A percentile compares a stretch with the other conserved stretches of the same genome.
phyloP scores from a whole-genome alignment of 768 basidiomycete genomes.

The Agaricus blazei region DNA sequence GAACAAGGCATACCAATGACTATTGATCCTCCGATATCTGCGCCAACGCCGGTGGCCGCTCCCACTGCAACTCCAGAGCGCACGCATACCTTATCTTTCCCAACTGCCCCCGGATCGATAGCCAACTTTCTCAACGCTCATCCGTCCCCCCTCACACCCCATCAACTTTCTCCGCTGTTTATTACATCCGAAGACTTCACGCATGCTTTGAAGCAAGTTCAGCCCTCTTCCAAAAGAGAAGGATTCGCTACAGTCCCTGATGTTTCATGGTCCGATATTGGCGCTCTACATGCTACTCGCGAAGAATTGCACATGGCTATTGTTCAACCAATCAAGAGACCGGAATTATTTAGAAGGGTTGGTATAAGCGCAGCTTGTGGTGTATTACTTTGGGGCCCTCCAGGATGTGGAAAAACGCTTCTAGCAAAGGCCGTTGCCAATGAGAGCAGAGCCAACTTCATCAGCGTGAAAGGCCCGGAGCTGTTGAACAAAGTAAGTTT shows the following conservation, averaged over 20 bases:
- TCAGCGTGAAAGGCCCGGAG: conserved; percentile 97
- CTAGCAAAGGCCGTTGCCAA: conserved; percentile 98
- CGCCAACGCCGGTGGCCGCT: background rate
- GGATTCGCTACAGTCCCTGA: conserved; percentile 97
- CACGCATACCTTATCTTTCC: conserved; percentile 18
- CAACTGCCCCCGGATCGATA: conserved; percentile 53
- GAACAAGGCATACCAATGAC: conserved; percentile 38
- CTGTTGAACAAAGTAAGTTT: conserved; percentile 82
- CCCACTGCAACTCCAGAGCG: conserved; percentile 9
- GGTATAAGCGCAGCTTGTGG: conserved; percentile 92
- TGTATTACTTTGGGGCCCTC: conserved; percentile 97
- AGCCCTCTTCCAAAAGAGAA: conserved; percentile 96
- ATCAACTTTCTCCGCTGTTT: conserved; percentile 75
- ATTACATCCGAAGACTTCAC: conserved; percentile 81
- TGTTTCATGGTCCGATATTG: conserved; percentile 92
- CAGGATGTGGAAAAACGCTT: conserved; percentile 96
- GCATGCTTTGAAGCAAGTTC: conserved; percentile 79
- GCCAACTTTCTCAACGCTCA: conserved; percentile 87
- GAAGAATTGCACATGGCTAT: conserved; percentile 97
- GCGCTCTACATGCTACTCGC: conserved; percentile 80
- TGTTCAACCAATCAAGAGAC: conserved; percentile 88
- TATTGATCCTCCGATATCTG: conserved; percentile 27
- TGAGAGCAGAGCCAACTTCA: conserved; percentile 93
- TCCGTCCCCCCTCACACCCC: conserved; percentile 69
- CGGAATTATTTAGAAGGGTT: conserved; percentile 82